Percentiles rank a stretch among this genome's conserved stretches.
These are phyloP conservation scores for Mucor ambiguus DNA, from an alignment of 371 early-diverging fungal species.

Conservation along the genomic window DNA sequence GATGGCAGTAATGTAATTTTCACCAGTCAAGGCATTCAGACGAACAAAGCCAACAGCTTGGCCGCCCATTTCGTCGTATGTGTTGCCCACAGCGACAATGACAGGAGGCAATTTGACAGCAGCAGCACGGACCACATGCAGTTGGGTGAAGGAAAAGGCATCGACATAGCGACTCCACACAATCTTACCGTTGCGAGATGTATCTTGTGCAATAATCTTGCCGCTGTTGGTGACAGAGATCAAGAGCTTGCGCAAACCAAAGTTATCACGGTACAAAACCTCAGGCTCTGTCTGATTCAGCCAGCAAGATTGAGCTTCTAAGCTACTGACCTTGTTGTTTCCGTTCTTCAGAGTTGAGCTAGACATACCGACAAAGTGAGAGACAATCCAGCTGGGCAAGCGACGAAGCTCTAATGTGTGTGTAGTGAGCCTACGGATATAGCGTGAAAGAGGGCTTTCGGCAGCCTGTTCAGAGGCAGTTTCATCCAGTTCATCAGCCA, in stretches of 20 bases:
- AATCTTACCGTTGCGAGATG: constrained; percentile 67
- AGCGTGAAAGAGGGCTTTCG: constrained; percentile 59
- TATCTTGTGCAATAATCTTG: constrained; percentile 82
- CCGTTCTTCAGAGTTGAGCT: constrained; percentile 21
- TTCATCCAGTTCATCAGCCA: constrained; percentile 71
- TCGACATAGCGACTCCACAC: constrained; percentile 72
- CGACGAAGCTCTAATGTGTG: constrained; percentile 57
- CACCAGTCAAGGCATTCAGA: constrained; percentile 77
- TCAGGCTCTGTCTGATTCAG: constrained; percentile 21
- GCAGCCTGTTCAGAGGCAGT: constrained; percentile 45
- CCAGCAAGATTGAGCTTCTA: constrained; percentile 40
- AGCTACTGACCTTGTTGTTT: constrained; percentile 5
- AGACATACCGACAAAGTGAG: constrained; percentile 29
- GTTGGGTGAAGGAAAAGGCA: constrained; percentile 47
- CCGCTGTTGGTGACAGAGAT: constrained; percentile 79
- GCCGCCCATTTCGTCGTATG: constrained; percentile 48
- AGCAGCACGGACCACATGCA: constrained; percentile 67
- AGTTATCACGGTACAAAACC: constrained; percentile 68
- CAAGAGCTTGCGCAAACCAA: constrained; percentile 86
- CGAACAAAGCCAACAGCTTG: constrained; percentile 54
- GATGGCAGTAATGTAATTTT: constrained; percentile 47
- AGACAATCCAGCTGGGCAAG: constrained; percentile 32
- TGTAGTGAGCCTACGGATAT: constrained; percentile 63
- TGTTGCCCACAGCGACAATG: constrained; percentile 61
- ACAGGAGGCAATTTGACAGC: constrained; percentile 77